Base-by-base conservation (phyloP, 768 basidiomycete genomes). In the Serendipita sp. region DNA sequence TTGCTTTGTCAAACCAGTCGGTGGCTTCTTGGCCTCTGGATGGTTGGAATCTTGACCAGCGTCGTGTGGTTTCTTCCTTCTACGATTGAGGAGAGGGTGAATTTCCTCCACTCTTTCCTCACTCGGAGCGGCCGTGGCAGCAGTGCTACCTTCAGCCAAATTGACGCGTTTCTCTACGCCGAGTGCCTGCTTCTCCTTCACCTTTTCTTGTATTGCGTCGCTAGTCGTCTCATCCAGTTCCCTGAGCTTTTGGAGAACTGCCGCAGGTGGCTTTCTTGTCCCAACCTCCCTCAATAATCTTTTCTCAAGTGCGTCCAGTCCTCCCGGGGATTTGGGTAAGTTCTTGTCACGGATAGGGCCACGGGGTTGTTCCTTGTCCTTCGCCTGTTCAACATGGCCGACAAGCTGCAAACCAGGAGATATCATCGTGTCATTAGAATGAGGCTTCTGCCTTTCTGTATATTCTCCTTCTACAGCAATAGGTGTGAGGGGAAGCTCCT, bases 261-360 rank as follows among this genome's bases (percentile, higher is more conserved):
- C 56, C 11, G 56, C 56, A 18, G 56, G 16, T 8, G 56, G 56
- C 69, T 74, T 78, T 60, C 83, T 78, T 18, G 88, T 89, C 32
- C 88, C 88, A 4, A 90, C 88, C 69, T 89, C 83, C 0, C 81
- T 83, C 0, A 86, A 73, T 2, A 91, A 74, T 63, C 83, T 76
- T 56, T 81, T 77, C 70, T 91, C 88, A 5, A 91, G 74, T 2
- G 84, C 88, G 67, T 91, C 88, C 2, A 91, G 74, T 7, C 88
- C 88, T 60, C 77, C 83, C 68, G 44, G 60, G 67, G 64, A 56
- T 66, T 68, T 3, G 68, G 68, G 64, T 54, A 8, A n/a, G n/a
- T 8, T 32, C n/a, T n/a, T 5, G 18, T 32, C 7, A n/a, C n/a
- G 48, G 48, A n/a, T 32, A 8, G 48, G 30, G 30, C 48, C n/a